A percentile compares a stretch with the other conserved stretches of the same genome.
These are phyloP conservation scores for Rhododendron griersonianum DNA, from an alignment of 148 eudicot species.

Conservation along the genomic window DNA sequence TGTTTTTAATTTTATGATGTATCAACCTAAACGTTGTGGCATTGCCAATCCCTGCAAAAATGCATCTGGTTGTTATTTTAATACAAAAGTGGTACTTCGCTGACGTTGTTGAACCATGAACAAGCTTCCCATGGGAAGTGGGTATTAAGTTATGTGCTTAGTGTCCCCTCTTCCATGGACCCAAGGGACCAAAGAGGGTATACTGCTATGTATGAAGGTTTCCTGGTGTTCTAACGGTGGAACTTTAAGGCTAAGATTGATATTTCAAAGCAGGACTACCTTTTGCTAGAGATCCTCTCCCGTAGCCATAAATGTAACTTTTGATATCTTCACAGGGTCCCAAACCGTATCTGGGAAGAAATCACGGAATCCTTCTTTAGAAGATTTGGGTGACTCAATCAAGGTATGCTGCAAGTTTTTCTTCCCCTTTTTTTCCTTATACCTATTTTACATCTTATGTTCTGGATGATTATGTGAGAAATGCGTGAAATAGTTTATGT, in stretches of 20 bases:
- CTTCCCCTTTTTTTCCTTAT: not conserved
- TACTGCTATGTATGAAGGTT: not conserved
- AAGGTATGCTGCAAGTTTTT: constrained; percentile 37
- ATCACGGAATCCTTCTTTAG: constrained; percentile 37
- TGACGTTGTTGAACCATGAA: not conserved
- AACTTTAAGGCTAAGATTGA: not conserved
- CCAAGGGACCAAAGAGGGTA: not conserved
- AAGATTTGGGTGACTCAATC: constrained; percentile 63
- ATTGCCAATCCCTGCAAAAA: not conserved
- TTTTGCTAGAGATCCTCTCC: constrained; percentile 7
- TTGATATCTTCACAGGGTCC: constrained; percentile 33
- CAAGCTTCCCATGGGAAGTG: not conserved
- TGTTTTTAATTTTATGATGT: not conserved
- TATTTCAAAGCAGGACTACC: not conserved
- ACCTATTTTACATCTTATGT: not conserved
- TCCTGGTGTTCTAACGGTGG: not conserved
- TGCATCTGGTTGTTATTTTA: not conserved
- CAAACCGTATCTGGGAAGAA: constrained; percentile 30
- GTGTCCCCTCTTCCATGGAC: not conserved
- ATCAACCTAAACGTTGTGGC: not conserved
- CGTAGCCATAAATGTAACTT: not conserved
- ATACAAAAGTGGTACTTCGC: not conserved
- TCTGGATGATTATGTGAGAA: constrained; percentile 2
- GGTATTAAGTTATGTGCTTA: not conserved
- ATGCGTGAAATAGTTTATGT: not conserved